phyloP scores from a whole-genome alignment of 2,329 filamentous ascomycete genomes.

The Colletotrichum horii region DNA sequence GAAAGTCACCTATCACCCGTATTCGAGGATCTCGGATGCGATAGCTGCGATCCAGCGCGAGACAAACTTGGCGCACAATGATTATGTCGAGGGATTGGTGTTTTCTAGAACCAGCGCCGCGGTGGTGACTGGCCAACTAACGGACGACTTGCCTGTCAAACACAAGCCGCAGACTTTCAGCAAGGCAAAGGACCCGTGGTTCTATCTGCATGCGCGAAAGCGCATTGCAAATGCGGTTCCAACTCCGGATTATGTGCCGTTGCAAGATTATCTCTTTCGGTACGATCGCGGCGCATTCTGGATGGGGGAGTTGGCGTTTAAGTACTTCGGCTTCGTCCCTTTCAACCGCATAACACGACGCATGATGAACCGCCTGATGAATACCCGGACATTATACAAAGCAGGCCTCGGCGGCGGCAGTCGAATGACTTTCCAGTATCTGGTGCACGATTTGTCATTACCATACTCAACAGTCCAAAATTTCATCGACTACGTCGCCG shows the following conservation, averaged over 20 bases:
- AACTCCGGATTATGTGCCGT: constrained; percentile 60
- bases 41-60: constrained; percentile 50
- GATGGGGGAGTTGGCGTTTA: constrained; percentile 67
- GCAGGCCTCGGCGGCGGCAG: constrained; percentile 65
- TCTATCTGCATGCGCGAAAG: constrained; percentile 66
- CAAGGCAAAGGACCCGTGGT: constrained; percentile 71
- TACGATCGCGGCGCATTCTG: constrained; percentile 76
- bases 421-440: constrained; percentile 59
- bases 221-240: constrained; percentile 25
- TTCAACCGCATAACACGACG: constrained; percentile 69
- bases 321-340: constrained; percentile 64
- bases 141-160: constrained; percentile 46
- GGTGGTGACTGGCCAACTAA: constrained; percentile 65
- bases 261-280: constrained; percentile 72
- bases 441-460: constrained; percentile 69
- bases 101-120: constrained; percentile 61
- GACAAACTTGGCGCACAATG: constrained; percentile 44
- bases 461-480: constrained; percentile 45
- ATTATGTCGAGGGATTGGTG: constrained; percentile 75
- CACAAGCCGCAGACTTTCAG: constrained; percentile 53
- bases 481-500: constrained; percentile 55
- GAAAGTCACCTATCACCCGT: constrained; percentile 60
- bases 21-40: constrained; percentile 41
- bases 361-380: constrained; percentile 66
- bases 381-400: constrained; percentile 69